Conservation (phyloP, 768 basidiomycete genomes). For the Nidularia sp. region DNA sequence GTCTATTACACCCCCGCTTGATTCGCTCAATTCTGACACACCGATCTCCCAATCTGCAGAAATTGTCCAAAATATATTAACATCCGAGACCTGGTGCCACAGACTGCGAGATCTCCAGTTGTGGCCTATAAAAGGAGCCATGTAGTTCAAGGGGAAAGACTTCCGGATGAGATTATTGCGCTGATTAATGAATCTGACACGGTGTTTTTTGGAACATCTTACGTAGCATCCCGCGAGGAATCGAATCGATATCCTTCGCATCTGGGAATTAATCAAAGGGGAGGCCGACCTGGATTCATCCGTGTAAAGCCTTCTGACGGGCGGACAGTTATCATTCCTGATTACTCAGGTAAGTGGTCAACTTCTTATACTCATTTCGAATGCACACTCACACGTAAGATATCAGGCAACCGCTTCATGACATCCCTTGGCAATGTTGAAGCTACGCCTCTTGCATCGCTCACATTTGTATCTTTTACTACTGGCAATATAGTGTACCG, state of each 20-base stretch:
- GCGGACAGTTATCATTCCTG: slow-evolving; percentile 49
- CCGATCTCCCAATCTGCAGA: slow-evolving; percentile 20
- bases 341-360: slow-evolving; percentile 45
- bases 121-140: slow-evolving; percentile 33
- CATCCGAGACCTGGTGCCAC: slow-evolving; percentile 44
- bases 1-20: slow-evolving; percentile 10
- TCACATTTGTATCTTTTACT: slow-evolving; percentile 52
- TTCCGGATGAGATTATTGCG: slow-evolving; percentile 45
- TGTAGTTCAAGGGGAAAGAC: slow-evolving; percentile 3
- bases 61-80: slow-evolving; percentile 74
- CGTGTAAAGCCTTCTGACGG: slow-evolving; percentile 42
- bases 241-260: slow-evolving; percentile 46
- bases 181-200: slow-evolving; percentile 50
- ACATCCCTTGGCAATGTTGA: slow-evolving; percentile 63
- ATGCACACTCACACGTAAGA: neutral
- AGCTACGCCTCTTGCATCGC: slow-evolving; percentile 48
- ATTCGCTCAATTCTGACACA: neutral
- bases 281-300: slow-evolving; percentile 58
- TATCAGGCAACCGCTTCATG: slow-evolving; percentile 55
- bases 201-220: slow-evolving; percentile 51
- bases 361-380: neutral
- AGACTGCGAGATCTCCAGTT: slow-evolving; percentile 30
- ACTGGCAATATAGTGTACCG: slow-evolving; percentile 58
- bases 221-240: slow-evolving; percentile 34
- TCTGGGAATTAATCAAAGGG: slow-evolving; percentile 60